Percentiles rank a stretch among this genome's conserved stretches.
These are phyloP conservation scores for Pseudoturritis turrita DNA, from an alignment of 345 rosid genomes.

Conservation along the genomic window DNA sequence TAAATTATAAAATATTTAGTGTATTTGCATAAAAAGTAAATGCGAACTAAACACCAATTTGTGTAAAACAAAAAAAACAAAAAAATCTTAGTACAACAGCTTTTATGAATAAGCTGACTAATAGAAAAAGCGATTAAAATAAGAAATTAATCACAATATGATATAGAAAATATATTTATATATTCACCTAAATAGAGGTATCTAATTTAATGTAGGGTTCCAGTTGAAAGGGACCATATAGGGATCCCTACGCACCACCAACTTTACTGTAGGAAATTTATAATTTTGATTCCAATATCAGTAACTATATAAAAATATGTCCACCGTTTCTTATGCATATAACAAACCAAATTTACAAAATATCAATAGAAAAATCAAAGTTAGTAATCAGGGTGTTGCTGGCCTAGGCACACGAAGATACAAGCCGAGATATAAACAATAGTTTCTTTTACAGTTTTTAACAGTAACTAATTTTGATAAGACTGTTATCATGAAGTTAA, in stretches of 20 bases:
- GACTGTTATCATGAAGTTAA: too few species aligned
- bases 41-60: too few species aligned
- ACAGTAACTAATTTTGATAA: too few species aligned
- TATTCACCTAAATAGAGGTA: background rate
- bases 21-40: too few species aligned
- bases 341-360: background rate
- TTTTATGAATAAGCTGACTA: too few species aligned
- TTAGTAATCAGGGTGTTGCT: background rate
- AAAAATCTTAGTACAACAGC: too few species aligned
- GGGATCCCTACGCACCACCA: conserved; percentile 27
- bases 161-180: background rate
- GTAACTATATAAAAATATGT: background rate
- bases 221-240: conserved; percentile 25
- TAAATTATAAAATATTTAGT: too few species aligned
- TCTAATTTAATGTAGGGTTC: conserved; percentile 8
- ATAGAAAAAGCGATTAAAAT: background rate
- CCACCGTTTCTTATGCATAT: background rate
- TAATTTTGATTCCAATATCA: background rate
- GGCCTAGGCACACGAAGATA: too few species aligned
- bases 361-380: background rate
- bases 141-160: background rate
- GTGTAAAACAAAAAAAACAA: too few species aligned
- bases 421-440: too few species aligned
- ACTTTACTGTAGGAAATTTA: conserved; percentile 26
- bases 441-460: too few species aligned